Base-by-base conservation (phyloP, 352 stramenopile genomes). In the Globisporangium parvum region DNA sequence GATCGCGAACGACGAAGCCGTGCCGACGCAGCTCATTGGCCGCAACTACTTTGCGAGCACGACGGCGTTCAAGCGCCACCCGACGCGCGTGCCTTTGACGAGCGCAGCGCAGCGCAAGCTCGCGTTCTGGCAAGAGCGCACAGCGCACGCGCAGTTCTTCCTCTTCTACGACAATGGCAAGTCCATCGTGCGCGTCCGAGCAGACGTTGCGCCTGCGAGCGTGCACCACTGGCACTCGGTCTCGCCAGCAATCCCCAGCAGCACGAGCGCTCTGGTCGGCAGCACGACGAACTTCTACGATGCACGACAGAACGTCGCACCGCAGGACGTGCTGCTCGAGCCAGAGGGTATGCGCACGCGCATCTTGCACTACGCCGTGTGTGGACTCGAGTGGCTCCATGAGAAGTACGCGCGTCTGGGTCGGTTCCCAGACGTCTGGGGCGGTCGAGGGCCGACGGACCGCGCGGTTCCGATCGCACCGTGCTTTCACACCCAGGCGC, bases 141-240 rank as follows among this genome's bases (percentile, higher is more conserved):
- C 70, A n/a, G 35, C 39, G n/a, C 52, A 63, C 21, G 21, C 35
- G 0, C 70, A 76, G 57, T 79, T 68, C 44, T 78, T 78, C 45
- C 59, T 75, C 10, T 78, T 71, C 44, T 78, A 78, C 65, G 70
- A 78, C 58, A 78, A 75, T 28, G 70, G 67, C 39, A 79, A 79
- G 39, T 65, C 70, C 15, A 51, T 76, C 17, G 70, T 74, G 9
- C 67, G 67, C n/a, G 59, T 78, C 1, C 55, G 52, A 8, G 35
- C 21, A 9, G 17, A 53, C 9, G 18, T 57, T 3, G 12, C 51
- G 3, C 66, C 69, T 3, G 35, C 60, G 11, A 79, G 70, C 42
- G 70, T 78, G 10, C 70, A 79, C 47, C 65, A 76, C 28, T 79
- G 70, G 67, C 60, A 39, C 11, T 1, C 21, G 33, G 15, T 48